Evolutionary conservation across 352 stramenopile genomes (phyloP), one percentile per base, ranked within the genome.

Genomic region (Phytophthora constricta): DNA sequence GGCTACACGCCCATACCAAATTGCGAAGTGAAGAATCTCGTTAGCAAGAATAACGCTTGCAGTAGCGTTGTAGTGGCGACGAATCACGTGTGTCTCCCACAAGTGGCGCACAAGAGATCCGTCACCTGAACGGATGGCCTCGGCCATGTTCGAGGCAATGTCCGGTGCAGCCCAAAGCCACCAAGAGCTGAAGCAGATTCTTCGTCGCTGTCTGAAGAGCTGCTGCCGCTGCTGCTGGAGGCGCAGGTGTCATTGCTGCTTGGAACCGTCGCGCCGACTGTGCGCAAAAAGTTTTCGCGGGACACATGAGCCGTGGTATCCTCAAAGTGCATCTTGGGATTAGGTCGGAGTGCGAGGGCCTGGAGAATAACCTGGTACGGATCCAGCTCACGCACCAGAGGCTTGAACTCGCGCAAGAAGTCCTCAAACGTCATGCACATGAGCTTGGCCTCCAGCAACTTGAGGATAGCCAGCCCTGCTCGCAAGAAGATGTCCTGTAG

Each of bases 371-470:
- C 84, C 52, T 94, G 84, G 45, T 94, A 94, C 17, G 87, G 87
- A 45, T 94, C 87, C 19, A 93, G 68, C 34, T 92, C 74, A 0
- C 84, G 80, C 23, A 93, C 85, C 0, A 92, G 68, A 19, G 75
- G 72, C 59, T 96, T 95, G 66, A 96, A 96, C 31, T 93, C 87
- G 31, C 76, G 84, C 22, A 95, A 70, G 39, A 95, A 91, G 51
- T 95, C 88, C 58, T 95, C 88, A 64, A 90, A 93, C 5, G 65
- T 76, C 82, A 96, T 93, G 57, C 79, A 93, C 80, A 95, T 90
- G 53, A 96, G 80, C 51, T 92, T 87, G 11, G 82, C 65, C 59
- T 94, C 85, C 10, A 92, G 61, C 2, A 89, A 64, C 70, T 95
- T 93, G 25, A 96, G 71, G 39, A 96, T 89, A 2, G 86, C 86